phyloP scores from a whole-genome alignment of 202 grass and related monocot genomes.

The Zizania palustris region DNA sequence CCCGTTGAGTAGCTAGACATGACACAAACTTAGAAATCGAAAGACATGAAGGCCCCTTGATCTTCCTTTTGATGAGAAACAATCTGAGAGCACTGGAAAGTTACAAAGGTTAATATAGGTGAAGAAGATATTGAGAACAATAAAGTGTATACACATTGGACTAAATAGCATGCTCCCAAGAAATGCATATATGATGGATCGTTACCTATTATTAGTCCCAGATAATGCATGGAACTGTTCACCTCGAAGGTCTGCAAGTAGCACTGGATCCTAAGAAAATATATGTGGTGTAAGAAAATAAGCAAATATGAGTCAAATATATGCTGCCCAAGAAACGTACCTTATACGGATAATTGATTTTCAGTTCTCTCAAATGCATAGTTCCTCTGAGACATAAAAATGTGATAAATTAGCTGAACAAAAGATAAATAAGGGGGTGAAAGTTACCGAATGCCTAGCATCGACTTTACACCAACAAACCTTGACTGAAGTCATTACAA shows the following conservation, averaged over 20 bases:
- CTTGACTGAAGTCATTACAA: no score
- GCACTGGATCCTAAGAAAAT: no score
- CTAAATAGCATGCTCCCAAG: neutral
- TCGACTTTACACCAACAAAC: neutral
- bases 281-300: no score
- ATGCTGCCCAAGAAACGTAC: slow-evolving; percentile 44
- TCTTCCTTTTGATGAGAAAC: slow-evolving; percentile 90
- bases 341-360: slow-evolving; percentile 95
- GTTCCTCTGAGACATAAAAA: no score
- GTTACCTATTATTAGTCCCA: no score
- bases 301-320: no score
- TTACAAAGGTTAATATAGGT: slow-evolving; percentile 35
- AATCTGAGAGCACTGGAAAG: slow-evolving; percentile 80
- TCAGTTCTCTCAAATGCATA: slow-evolving; percentile 97
- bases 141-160: neutral
- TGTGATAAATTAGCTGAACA: no score
- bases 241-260: slow-evolving; percentile 78
- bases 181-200: no score
- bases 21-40: slow-evolving; percentile 76
- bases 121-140: slow-evolving; percentile 27
- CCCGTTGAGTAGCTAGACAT: slow-evolving; percentile 62
- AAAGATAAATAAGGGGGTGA: slow-evolving; percentile 18
- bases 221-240: slow-evolving; percentile 78
- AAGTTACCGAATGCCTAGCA: slow-evolving; percentile 18
- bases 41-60: no score